These are phyloP conservation scores for Isatis tinctoria DNA, from an alignment of 345 rosid species.

Conservation along the genomic window DNA sequence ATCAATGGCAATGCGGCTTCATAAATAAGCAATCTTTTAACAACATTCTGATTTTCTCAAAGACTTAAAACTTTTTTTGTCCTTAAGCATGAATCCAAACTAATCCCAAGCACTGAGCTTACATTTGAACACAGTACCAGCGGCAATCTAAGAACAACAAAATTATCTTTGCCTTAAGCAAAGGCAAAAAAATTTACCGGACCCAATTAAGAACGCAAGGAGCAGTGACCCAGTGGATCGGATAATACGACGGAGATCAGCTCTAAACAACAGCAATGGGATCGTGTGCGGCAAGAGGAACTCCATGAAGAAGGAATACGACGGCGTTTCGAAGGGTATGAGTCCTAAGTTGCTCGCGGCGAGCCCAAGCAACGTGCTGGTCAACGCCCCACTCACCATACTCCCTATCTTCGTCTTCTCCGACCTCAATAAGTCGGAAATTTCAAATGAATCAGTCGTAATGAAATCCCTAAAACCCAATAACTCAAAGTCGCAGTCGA, in stretches of 20 bases:
- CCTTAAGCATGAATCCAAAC: neutral
- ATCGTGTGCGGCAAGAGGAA: conserved; percentile 69
- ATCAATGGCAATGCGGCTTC: neutral
- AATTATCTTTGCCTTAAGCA: too few relatives aligned
- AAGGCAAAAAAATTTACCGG: conserved; percentile 43
- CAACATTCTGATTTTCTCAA: neutral
- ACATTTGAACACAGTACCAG: neutral
- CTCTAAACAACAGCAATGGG: conserved; percentile 72
- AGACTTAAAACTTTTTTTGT: neutral
- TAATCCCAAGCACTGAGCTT: neutral
- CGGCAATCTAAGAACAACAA: too few relatives aligned
- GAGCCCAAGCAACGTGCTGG: conserved; percentile 74
- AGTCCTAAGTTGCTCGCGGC: conserved; percentile 76
- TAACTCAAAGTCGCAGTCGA: neutral
- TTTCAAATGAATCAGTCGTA: neutral
- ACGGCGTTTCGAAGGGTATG: conserved; percentile 56
- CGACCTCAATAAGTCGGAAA: conserved; percentile 40
- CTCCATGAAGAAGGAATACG: conserved; percentile 55
- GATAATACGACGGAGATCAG: conserved; percentile 62
- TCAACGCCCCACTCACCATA: conserved; percentile 68
- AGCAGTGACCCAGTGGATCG: conserved; percentile 64
- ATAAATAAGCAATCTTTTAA: neutral
- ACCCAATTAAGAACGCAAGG: conserved; percentile 72
- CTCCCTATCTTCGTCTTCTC: conserved; percentile 78
- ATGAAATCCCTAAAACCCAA: neutral